Conservation (phyloP, 192 early-diverging fungal genomes). For the Coemansia reversa region DNA sequence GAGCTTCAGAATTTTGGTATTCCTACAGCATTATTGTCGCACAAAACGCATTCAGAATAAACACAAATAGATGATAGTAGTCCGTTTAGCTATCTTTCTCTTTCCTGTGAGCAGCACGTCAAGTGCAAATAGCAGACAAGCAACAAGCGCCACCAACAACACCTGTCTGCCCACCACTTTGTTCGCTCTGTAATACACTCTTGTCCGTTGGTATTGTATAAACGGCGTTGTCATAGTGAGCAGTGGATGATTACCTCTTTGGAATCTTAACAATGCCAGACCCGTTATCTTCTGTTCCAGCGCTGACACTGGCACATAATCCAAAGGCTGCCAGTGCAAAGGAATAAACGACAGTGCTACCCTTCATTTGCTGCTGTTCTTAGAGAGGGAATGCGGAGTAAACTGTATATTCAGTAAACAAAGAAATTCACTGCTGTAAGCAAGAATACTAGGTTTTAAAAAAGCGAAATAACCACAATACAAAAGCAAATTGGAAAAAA, state of each 20-base stretch:
- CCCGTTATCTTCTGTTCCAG: neutral
- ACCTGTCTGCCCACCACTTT: neutral
- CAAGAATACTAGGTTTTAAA: conserved; percentile 3
- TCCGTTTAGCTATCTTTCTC: neutral
- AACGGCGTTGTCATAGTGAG: neutral
- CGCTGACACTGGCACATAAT: neutral
- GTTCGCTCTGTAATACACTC: neutral
- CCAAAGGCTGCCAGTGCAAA: conserved; percentile 7
- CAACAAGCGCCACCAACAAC: neutral
- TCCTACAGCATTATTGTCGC: neutral
- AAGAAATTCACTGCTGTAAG: neutral
- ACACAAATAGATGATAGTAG: neutral
- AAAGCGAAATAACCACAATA: neutral
- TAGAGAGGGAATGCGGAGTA: neutral
- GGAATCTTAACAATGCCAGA: neutral
- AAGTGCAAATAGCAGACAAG: neutral
- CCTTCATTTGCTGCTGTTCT: conserved; percentile 3
- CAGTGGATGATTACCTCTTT: neutral
- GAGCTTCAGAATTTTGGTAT: conserved; percentile 12
- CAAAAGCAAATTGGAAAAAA: neutral
- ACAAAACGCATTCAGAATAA: neutral
- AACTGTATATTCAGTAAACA: conserved; percentile 2
- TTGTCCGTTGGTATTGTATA: neutral
- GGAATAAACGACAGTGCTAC: neutral
- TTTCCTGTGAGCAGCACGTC: neutral